Conservation (phyloP, 441 rosid species). For the Rhodomyrtus psidioides region DNA sequence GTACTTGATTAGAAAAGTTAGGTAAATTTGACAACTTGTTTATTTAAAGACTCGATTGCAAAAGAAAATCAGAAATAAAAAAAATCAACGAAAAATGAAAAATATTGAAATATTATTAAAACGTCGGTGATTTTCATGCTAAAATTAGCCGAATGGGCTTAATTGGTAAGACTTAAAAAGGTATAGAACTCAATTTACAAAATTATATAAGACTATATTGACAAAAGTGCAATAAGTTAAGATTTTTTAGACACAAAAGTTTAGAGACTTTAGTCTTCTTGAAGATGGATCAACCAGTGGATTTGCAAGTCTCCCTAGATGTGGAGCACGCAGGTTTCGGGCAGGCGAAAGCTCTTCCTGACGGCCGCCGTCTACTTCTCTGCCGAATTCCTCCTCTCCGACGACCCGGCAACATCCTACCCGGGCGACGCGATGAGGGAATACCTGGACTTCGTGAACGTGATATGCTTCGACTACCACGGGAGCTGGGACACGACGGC, state of each 20-base stretch:
- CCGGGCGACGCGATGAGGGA: not conserved
- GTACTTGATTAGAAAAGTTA: no score
- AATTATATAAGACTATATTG: no score
- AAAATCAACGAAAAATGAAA: no score
- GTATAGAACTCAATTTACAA: no score
- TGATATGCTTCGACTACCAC: not conserved
- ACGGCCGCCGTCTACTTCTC: not conserved
- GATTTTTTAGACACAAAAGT: not conserved
- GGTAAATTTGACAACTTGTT: no score
- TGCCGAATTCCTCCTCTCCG: not conserved
- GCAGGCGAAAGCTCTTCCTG: not conserved
- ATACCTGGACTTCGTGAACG: not conserved
- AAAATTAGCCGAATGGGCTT: no score
- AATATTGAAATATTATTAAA: no score
- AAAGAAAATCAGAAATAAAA: no score
- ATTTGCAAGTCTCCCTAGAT: not conserved
- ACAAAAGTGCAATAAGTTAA: no score
- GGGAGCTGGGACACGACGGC: constrained; percentile 3
- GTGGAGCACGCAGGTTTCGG: not conserved
- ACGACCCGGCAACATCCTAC: not conserved
- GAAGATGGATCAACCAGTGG: not conserved
- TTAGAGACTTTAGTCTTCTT: not conserved
- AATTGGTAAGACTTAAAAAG: no score
- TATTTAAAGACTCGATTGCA: no score
- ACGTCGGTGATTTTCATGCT: no score